phyloP scores from a whole-genome alignment of 176 grass and related monocot species.

The barley (Hordeum vulgare) region DNA sequence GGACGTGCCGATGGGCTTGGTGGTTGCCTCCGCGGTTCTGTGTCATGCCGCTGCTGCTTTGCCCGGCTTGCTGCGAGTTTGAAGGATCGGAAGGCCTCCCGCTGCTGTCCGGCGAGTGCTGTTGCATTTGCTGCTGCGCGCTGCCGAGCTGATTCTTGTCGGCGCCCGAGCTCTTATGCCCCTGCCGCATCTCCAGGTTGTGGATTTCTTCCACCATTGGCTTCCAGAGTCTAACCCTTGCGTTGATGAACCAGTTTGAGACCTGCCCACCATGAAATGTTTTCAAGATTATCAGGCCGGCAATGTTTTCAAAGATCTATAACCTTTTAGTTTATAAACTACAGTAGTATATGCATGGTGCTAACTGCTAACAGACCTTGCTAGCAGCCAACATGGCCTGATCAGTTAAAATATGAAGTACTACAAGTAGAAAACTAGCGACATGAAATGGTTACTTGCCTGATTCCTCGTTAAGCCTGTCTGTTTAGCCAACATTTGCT shows the following conservation, averaged over 20 bases:
- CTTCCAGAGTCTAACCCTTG: slow-evolving; percentile 96
- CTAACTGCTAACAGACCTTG: background rate
- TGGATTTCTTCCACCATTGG: slow-evolving; percentile 99
- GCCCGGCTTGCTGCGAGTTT: slow-evolving; percentile 39
- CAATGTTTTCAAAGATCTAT: too few relatives aligned
- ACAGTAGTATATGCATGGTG: background rate
- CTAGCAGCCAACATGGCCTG: background rate
- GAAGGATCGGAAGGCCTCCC: slow-evolving; percentile 49
- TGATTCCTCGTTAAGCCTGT: slow-evolving; percentile 78
- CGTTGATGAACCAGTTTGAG: slow-evolving; percentile 99
- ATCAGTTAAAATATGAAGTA: too few relatives aligned
- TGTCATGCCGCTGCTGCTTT: slow-evolving; percentile 31
- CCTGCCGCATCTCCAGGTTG: slow-evolving; percentile 72
- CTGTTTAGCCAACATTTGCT: slow-evolving; percentile 87
- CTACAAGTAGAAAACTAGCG: background rate
- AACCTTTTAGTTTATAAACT: too few relatives aligned
- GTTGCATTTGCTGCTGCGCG: slow-evolving; percentile 35
- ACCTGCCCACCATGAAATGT: slow-evolving; percentile 39
- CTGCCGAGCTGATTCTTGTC: slow-evolving; percentile 29
- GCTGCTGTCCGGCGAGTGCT: slow-evolving; percentile 41
- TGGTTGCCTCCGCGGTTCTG: slow-evolving; percentile 20
- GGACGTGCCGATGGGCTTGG: slow-evolving; percentile 15
- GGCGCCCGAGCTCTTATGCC: slow-evolving; percentile 37
- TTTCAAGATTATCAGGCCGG: background rate
- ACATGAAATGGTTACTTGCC: slow-evolving; percentile 6